phyloP scores from a whole-genome alignment of 2,329 filamentous ascomycete genomes.

The Monosporascus sp. region DNA sequence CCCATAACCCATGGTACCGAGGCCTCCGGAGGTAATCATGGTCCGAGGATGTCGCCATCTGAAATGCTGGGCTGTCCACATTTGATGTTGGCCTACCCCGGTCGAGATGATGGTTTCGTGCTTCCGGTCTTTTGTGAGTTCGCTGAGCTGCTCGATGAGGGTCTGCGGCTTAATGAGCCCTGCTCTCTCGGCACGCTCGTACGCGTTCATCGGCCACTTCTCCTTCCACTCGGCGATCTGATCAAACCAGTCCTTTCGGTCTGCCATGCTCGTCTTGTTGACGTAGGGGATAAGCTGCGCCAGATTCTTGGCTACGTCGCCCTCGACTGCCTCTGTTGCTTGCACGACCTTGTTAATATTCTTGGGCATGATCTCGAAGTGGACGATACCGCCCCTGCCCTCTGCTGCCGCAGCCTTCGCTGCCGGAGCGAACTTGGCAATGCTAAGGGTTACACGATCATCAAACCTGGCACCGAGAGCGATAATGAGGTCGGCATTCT shows the following conservation, averaged over 20 bases:
- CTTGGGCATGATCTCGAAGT: slow-evolving; percentile 99
- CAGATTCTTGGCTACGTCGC: slow-evolving; percentile 80
- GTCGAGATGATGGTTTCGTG: slow-evolving; percentile 83
- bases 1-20: slow-evolving; percentile 94
- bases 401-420: slow-evolving; percentile 81
- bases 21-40: slow-evolving; percentile 94
- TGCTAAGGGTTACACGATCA: slow-evolving; percentile 81
- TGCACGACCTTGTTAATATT: slow-evolving; percentile 99
- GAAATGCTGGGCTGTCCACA: slow-evolving; percentile 71
- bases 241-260: slow-evolving; percentile 79
- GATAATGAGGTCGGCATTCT: slow-evolving; percentile 93
- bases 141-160: slow-evolving; percentile 83
- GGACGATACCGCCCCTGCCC: slow-evolving; percentile 86
- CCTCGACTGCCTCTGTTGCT: slow-evolving; percentile 91
- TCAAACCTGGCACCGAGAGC: slow-evolving; percentile 92
- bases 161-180: slow-evolving; percentile 92
- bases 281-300: slow-evolving; percentile 68
- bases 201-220: slow-evolving; percentile 79
- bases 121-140: slow-evolving; percentile 75
- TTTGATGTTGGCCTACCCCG: slow-evolving; percentile 96
- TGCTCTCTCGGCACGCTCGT: slow-evolving; percentile 69
- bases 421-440: slow-evolving; percentile 82
- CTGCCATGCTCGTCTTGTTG: slow-evolving; percentile 52
- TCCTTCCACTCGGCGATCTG: slow-evolving; percentile 89
- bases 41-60: slow-evolving; percentile 86